Percentiles rank a stretch among this genome's conserved stretches.
Evolutionary conservation across 2,329 filamentous ascomycete genomes (phyloP).

Genomic region (Leptosphaerulina australis): DNA sequence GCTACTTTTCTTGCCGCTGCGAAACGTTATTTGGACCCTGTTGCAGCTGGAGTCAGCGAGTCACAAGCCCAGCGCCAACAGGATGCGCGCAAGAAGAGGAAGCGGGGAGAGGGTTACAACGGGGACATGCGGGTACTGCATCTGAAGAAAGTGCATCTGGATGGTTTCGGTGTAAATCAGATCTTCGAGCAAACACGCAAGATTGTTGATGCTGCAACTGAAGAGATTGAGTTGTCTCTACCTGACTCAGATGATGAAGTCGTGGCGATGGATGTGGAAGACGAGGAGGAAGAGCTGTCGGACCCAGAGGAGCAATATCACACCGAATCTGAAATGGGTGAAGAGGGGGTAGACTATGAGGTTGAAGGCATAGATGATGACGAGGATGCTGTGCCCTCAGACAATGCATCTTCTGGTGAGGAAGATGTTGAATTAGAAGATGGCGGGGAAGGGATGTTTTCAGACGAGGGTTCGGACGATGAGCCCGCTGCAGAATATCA

Average conservation of each 20-base stretch:
- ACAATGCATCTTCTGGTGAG: conserved; percentile 40
- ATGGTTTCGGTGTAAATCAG: conserved; percentile 86
- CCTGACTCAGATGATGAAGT: conserved; percentile 39
- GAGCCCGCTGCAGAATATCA: conserved; percentile 63
- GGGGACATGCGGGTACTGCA: conserved; percentile 65
- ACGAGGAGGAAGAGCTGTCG: conserved; percentile 43
- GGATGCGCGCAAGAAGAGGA: conserved; percentile 75
- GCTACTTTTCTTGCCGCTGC: conserved; percentile 73
- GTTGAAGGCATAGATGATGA: conserved; percentile 41
- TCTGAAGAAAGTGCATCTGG: conserved; percentile 79
- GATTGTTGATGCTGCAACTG: conserved; percentile 71
- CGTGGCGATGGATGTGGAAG: conserved; percentile 25
- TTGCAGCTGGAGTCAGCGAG: conserved; percentile 75
- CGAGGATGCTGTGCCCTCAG: conserved; percentile 35
- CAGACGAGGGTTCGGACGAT: conserved; percentile 51
- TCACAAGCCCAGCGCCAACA: conserved; percentile 72
- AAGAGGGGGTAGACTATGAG: conserved; percentile 45
- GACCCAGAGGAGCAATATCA: conserved; percentile 41
- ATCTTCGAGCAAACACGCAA: conserved; percentile 93
- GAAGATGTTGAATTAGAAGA: conserved; percentile 42
- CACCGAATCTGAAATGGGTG: conserved; percentile 36
- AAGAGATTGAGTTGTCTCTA: conserved; percentile 59
- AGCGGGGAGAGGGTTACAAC: conserved; percentile 63
- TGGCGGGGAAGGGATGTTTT: conserved; percentile 42
- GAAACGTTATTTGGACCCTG: conserved; percentile 79